Conservation (phyloP, 805 yeast species). For the Zygoascus bituminiphila region DNA sequence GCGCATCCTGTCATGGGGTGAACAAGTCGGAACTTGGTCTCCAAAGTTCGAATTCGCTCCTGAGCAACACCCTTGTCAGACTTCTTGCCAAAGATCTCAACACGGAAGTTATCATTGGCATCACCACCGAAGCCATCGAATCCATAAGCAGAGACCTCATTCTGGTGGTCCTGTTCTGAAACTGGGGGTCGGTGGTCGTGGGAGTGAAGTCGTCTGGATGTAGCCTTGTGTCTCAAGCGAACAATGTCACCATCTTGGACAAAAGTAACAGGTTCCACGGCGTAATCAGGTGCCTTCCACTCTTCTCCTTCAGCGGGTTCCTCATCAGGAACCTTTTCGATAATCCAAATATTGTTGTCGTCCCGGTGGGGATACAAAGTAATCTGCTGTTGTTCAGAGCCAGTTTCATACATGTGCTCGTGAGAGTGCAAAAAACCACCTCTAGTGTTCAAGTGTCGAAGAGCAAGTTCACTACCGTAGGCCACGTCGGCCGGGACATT, state of each 20-base stretch:
- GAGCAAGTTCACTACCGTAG: slow-evolving; percentile 60
- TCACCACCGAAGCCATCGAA: slow-evolving; percentile 55
- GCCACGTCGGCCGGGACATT: slow-evolving; percentile 56
- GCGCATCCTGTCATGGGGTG: slow-evolving; percentile 64
- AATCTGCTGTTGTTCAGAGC: slow-evolving; percentile 73
- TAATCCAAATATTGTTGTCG: slow-evolving; percentile 64
- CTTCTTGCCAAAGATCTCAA: slow-evolving; percentile 40
- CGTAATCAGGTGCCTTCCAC: slow-evolving; percentile 17
- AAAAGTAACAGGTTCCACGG: slow-evolving; percentile 33
- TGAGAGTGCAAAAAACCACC: slow-evolving; percentile 84
- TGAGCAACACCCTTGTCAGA: slow-evolving; percentile 31
- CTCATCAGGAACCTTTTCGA: slow-evolving; percentile 38
- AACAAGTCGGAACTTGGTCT: slow-evolving; percentile 58
- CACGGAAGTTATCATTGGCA: slow-evolving; percentile 59
- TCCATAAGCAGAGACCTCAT: slow-evolving; percentile 72
- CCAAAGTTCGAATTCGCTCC: slow-evolving; percentile 44
- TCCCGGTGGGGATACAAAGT: slow-evolving; percentile 91
- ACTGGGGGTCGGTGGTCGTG: slow-evolving; percentile 77
- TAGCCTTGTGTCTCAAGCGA: slow-evolving; percentile 58
- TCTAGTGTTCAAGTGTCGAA: slow-evolving; percentile 60
- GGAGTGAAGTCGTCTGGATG: slow-evolving; percentile 64
- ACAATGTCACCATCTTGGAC: slow-evolving; percentile 50
- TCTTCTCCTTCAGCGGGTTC: slow-evolving; percentile 19
- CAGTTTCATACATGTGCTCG: slow-evolving; percentile 50
- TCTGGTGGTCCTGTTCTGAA: slow-evolving; percentile 82